These are phyloP conservation scores for Mrakia hoshinonis DNA, from an alignment of 768 basidiomycete genomes.

Conservation along the genomic window DNA sequence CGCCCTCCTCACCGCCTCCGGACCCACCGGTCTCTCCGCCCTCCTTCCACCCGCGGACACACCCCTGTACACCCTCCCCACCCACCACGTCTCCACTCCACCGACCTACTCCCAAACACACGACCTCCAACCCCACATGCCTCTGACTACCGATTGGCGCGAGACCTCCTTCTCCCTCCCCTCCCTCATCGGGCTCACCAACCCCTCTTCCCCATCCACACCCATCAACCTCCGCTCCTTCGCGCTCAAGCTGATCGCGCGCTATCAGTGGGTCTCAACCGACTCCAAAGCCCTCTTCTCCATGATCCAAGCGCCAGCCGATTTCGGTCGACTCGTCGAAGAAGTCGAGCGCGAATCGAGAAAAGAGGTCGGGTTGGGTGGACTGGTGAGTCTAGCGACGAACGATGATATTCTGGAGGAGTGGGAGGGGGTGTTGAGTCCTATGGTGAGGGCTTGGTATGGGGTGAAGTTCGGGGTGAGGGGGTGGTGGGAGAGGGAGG, in stretches of 20 bases:
- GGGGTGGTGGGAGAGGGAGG: conserved; percentile 21
- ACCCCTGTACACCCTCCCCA: not conserved
- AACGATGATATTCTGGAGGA: conserved; percentile 21
- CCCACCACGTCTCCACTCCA: not conserved
- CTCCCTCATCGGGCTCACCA: not conserved
- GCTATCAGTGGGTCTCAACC: conserved; percentile 14
- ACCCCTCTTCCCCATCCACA: not conserved
- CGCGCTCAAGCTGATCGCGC: conserved; percentile 4
- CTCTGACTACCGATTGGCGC: not conserved
- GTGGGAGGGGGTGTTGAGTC: conserved; percentile 2
- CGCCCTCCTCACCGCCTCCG: conserved; percentile 23
- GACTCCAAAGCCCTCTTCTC: not conserved
- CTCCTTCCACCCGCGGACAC: conserved; percentile 7
- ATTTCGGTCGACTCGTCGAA: not conserved
- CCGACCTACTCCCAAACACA: not conserved
- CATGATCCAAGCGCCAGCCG: not conserved
- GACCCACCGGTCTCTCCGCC: conserved; percentile 15
- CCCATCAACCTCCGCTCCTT: not conserved
- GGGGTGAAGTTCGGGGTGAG: not conserved
- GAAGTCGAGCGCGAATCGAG: too few species aligned
- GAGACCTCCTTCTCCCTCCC: conserved; percentile 10
- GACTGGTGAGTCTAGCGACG: not conserved
- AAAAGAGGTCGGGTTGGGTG: too few species aligned
- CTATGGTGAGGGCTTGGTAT: conserved; percentile 11
- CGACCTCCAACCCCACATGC: conserved; percentile 22